Evolutionary conservation across 352 stramenopile genomes (phyloP).

Genomic region (Globisporangium canariense): DNA sequence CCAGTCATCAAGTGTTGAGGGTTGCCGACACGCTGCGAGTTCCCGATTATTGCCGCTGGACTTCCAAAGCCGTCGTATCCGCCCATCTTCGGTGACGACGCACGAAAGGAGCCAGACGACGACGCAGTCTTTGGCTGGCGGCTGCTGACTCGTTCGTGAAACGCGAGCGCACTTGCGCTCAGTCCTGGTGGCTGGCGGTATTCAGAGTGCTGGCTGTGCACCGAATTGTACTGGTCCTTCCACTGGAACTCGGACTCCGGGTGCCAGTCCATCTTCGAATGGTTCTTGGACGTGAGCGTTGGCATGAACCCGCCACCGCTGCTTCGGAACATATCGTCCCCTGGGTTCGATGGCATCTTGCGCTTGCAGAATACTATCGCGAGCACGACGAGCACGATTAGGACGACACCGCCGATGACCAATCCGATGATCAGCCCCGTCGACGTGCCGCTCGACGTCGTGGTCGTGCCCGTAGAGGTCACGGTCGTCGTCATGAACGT

Average conservation of each 20-base stretch:
- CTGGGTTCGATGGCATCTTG: conserved; percentile 26
- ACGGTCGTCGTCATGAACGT: conserved; percentile 59
- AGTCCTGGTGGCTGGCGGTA: conserved; percentile 45
- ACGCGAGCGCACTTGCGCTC: conserved; percentile 59
- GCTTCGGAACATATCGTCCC: conserved; percentile 54
- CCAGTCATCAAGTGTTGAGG: background rate
- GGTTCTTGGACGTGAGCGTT: conserved; percentile 46
- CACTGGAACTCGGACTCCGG: conserved; percentile 39
- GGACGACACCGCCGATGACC: conserved; percentile 39
- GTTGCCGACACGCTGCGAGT: conserved; percentile 4
- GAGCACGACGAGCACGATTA: conserved; percentile 44
- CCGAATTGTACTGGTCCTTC: conserved; percentile 47
- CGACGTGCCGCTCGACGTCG: conserved; percentile 27
- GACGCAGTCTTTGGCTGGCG: conserved; percentile 56
- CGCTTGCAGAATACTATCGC: conserved; percentile 59
- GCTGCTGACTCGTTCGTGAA: conserved; percentile 51
- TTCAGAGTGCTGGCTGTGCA: conserved; percentile 24
- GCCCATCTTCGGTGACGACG: conserved; percentile 17
- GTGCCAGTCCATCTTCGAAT: conserved; percentile 66
- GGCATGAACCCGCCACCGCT: conserved; percentile 43
- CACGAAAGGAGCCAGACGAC: conserved; percentile 45
- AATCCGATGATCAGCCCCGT: conserved; percentile 39
- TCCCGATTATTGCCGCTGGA: background rate
- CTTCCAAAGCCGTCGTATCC: conserved; percentile 23
- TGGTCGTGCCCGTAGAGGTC: conserved; percentile 16